Base-by-base conservation (phyloP, 2,329 filamentous ascomycete species). In the Sarocladiaceae sp. region DNA sequence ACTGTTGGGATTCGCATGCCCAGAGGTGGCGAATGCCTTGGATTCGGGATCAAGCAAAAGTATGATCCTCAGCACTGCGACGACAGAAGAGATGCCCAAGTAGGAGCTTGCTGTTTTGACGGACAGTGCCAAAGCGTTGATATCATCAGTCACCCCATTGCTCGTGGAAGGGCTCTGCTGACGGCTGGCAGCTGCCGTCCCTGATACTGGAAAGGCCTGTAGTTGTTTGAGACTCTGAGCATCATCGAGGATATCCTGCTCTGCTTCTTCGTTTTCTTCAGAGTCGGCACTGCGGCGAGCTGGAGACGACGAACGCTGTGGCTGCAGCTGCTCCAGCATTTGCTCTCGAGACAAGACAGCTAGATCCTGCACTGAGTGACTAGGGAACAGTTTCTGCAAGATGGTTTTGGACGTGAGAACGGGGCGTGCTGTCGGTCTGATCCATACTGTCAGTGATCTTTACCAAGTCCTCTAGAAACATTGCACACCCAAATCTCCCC, bases 101-200 rank as follows among this genome's bases (percentile, higher is more conserved):
- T 40, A 40, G n/a, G 35, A 40, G 12, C 35, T 24, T 27, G 35
- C 35, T 18, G 9, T 24, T n/a, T 40, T 24, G 9, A 21, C 19
- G 19, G 18, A 4, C 10, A 40, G 35, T 13, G 35, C 35, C 20
- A 40, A 21, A n/a, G 35, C 35, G 23, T 40, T 40, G 35, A 40
- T 40, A 16, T 40, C 35, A 19, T 40, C 35, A 3, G 35, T 40
- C 20, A 40, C 35, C n/a, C 35, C 20, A n/a, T 40, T 40, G 20
- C 10, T 26, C n/a, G 35, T 21, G 10, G 35, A 40, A 4, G 35
- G 35, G 21, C 35, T 40, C 20, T 24, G 35, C 7, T 19, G 35
- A 10, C 35, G 35, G 23, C 35, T 40, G 7, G 35, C 15, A 4
- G 35, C 35, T 9, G 35, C 35, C 4, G 35, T 40, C 15, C 35